Evolutionary conservation across 2,329 filamentous ascomycete species (phyloP).

Genomic region (Xylariaceae sp.): DNA sequence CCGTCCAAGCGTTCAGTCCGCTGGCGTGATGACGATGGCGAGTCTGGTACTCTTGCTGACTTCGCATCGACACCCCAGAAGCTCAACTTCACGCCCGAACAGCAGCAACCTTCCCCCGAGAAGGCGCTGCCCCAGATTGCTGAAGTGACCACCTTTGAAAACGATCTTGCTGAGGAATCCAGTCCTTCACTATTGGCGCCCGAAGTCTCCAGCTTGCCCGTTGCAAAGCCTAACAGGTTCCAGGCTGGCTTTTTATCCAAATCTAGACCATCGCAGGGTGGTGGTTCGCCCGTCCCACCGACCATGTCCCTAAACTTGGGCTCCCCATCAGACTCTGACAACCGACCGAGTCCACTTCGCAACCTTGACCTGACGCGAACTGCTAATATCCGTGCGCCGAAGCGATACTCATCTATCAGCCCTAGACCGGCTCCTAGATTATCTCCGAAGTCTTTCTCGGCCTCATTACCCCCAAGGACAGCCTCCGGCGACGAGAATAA

Average conservation of each 20-base stretch:
- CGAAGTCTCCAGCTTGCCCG: slow-evolving; percentile 35
- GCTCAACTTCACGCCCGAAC: slow-evolving; percentile 53
- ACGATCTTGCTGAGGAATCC: slow-evolving; percentile 51
- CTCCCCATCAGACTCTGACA: slow-evolving; percentile 53
- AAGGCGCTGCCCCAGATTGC: slow-evolving; percentile 43
- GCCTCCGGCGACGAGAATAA: slow-evolving; percentile 50
- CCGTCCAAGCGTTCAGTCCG: slow-evolving; percentile 73
- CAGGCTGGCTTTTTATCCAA: slow-evolving; percentile 81
- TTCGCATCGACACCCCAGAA: slow-evolving; percentile 88
- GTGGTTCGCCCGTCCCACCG: slow-evolving; percentile 59
- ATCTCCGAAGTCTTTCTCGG: slow-evolving; percentile 15
- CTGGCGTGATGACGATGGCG: slow-evolving; percentile 84
- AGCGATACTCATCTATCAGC: slow-evolving; percentile 30
- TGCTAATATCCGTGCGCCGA: slow-evolving; percentile 47
- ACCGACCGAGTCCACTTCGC: slow-evolving; percentile 48
- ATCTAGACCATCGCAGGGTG: slow-evolving; percentile 37
- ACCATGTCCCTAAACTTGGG: slow-evolving; percentile 55
- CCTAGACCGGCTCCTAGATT: slow-evolving; percentile 20
- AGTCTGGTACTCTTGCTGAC: slow-evolving; percentile 80
- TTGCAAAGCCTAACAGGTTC: slow-evolving; percentile 68
- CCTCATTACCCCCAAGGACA: slow-evolving; percentile 30
- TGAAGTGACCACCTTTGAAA: slow-evolving; percentile 53
- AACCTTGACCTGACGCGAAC: slow-evolving; percentile 47
- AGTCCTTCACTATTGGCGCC: slow-evolving; percentile 57
- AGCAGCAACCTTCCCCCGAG: slow-evolving; percentile 40